Percentiles rank a stretch among this genome's conserved stretches.
These are phyloP conservation scores for Dothistroma pini DNA, from an alignment of 2,329 filamentous ascomycete species.

Conservation along the genomic window DNA sequence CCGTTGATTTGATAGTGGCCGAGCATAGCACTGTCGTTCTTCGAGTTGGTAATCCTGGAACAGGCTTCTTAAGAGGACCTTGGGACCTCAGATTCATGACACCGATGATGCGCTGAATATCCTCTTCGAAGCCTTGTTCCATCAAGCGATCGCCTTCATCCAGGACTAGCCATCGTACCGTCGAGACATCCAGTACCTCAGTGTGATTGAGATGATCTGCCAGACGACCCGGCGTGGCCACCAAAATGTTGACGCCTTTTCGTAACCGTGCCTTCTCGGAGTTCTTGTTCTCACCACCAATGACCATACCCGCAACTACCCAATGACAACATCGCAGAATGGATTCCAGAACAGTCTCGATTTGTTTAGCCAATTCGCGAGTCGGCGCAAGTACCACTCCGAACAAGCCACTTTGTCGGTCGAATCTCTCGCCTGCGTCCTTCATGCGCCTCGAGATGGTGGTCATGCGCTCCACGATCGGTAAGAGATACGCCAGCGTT, in stretches of 20 bases:
- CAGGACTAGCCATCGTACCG: conserved; percentile 87
- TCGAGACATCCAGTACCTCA: conserved; percentile 79
- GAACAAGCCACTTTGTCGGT: conserved; percentile 84
- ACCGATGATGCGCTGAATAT: conserved; percentile 80
- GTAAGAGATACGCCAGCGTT: conserved; percentile 90
- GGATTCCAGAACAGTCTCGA: conserved; percentile 78
- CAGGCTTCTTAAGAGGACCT: conserved; percentile 57
- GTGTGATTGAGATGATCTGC: conserved; percentile 93
- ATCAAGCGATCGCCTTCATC: conserved; percentile 98
- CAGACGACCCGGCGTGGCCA: conserved; percentile 88
- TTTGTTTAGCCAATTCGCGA: conserved; percentile 91
- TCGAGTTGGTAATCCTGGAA: conserved; percentile 65
- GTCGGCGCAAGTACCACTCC: conserved; percentile 93
- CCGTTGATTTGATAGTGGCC: conserved; percentile 96
- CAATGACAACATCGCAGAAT: conserved; percentile 86
- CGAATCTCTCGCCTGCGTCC: conserved; percentile 51
- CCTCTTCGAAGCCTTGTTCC: conserved; percentile 96
- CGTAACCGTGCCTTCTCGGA: conserved; percentile 89
- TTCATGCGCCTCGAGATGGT: conserved; percentile 58
- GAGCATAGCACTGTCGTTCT: conserved; percentile 89
- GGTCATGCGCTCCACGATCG: conserved; percentile 85
- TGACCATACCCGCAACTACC: conserved; percentile 86
- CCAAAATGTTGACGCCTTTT: conserved; percentile 92
- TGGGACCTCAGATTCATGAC: conserved; percentile 67
- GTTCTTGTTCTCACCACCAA: conserved; percentile 68